These are phyloP conservation scores for Tausonia pullulans DNA, from an alignment of 1,284 basidiomycete species.

Conservation along the genomic window DNA sequence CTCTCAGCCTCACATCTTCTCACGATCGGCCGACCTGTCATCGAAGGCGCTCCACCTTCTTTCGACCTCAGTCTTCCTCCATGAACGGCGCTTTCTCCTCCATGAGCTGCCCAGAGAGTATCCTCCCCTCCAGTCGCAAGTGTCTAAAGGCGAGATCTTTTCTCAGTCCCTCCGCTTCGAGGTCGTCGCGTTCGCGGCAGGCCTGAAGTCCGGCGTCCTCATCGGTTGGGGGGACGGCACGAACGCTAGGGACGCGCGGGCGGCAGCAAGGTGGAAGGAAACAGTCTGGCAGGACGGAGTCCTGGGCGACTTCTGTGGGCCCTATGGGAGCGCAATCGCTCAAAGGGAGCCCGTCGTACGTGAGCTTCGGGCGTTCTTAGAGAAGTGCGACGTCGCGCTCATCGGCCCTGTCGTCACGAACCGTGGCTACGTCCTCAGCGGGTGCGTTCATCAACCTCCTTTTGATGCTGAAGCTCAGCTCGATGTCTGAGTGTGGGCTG, in stretches of 20 bases:
- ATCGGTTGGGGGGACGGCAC: constrained; percentile 1
- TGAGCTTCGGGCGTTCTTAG: not conserved
- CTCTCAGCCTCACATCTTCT: too few relatives aligned
- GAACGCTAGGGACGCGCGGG: not conserved
- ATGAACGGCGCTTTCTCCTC: not conserved
- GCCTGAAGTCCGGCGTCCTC: constrained; percentile 1
- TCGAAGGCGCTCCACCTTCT: constrained; percentile 1
- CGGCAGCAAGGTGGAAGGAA: not conserved
- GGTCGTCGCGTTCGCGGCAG: constrained; percentile 5
- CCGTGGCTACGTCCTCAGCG: not conserved
- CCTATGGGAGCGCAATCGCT: not conserved
- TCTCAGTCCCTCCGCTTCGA: constrained; percentile 5
- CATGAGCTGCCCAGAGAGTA: not conserved
- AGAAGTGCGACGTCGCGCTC: not conserved
- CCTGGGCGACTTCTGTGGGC: not conserved
- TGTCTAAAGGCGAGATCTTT: not conserved
- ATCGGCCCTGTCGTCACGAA: not conserved
- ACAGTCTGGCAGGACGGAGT: constrained; percentile 2
- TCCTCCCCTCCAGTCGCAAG: not conserved
- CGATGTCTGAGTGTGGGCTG: too few relatives aligned
- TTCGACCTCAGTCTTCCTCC: not conserved
- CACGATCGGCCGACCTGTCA: too few relatives aligned
- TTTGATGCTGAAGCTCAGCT: not conserved
- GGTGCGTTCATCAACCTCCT: not conserved
- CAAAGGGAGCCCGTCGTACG: not conserved